Evolutionary conservation across 1,284 basidiomycete species (phyloP).

Genomic region (Cerioporus squamosus): DNA sequence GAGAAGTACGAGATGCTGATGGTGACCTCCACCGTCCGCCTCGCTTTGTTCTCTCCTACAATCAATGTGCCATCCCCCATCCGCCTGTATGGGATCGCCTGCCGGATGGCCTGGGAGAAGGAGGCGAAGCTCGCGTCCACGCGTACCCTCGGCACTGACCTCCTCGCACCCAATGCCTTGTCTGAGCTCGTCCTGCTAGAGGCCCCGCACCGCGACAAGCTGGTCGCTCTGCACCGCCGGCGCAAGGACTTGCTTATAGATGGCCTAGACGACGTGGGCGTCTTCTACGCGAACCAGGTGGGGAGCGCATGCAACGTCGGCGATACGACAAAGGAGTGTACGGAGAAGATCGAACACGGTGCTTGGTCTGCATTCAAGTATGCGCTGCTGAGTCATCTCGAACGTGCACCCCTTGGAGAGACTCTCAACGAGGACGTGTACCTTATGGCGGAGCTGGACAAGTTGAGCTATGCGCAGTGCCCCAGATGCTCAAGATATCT

Average conservation of each 20-base stretch:
- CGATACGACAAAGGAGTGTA: background rate
- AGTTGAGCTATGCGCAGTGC: slow-evolving; percentile 16
- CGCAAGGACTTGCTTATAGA: slow-evolving; percentile 23
- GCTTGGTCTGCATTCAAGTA: slow-evolving; percentile 27
- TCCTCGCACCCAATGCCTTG: slow-evolving; percentile 43
- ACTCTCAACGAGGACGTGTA: slow-evolving; percentile 11
- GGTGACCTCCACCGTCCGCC: slow-evolving; percentile 54
- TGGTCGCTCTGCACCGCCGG: slow-evolving; percentile 28
- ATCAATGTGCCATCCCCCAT: slow-evolving; percentile 47
- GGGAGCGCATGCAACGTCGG: slow-evolving; percentile 6
- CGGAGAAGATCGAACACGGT: slow-evolving; percentile 7
- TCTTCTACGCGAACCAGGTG: slow-evolving; percentile 25
- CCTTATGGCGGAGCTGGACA: slow-evolving; percentile 18
- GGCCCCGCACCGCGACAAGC: slow-evolving; percentile 16
- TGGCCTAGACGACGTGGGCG: slow-evolving; percentile 21
- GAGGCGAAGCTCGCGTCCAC: slow-evolving; percentile 56
- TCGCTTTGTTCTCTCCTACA: slow-evolving; percentile 49
- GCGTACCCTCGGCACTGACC: slow-evolving; percentile 42
- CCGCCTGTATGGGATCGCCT: slow-evolving; percentile 57
- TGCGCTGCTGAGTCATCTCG: slow-evolving; percentile 18
- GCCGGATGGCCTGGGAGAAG: slow-evolving; percentile 55
- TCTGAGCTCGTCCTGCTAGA: slow-evolving; percentile 23
- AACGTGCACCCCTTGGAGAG: slow-evolving; percentile 13
- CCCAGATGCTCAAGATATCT: background rate
- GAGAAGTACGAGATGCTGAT: slow-evolving; percentile 72